Evolutionary conservation across 495 filamentous ascomycete genomes (phyloP), one percentile per base, ranked within the genome.

Genomic region (Aspergillus funiculosus): DNA sequence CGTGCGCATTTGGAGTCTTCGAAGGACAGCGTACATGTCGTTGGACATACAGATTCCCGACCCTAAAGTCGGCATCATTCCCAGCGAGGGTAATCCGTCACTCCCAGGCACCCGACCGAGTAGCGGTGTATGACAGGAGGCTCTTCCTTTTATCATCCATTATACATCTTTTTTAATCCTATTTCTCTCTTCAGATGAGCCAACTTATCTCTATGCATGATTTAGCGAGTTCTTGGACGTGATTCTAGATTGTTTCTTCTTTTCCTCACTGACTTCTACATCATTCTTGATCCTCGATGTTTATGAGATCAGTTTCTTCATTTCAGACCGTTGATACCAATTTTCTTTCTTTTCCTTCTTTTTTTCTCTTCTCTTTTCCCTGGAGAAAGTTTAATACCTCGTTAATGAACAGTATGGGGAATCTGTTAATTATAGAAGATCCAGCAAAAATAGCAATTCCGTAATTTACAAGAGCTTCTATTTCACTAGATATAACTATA

Each of bases 31-130:
- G 11, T 96, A 94, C 63, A 81, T 95, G 82, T 87, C 80, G 60
- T 71, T 92, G 25, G 87, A 92, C 60, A 85, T 92, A 32, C 86
- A 90, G 66, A 87, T 92, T 31, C 85, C 86, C 0, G 84, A 90
- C 58, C 87, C 87, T 1, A 80, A 88, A 56, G 70, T 88, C 32
- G 77, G 75, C 32, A 65, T 74, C 25, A 64, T 71, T 8, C 66
- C 66, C 20, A 69, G 63, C 19, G 68, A 72, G 27, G 61, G 53
- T 2, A 60, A 54, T 6, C 47, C 56, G 6, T 73, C 70, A 0
- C 38, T 64, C 6, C 57, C 68, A 1, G 63, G 63, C 20, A 73
- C 67, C 25, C 56, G 68, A 35, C 69, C 69, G 5, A 64, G 60
- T 32, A 71, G 63, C 35, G 65, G 63, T 21, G 56, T 53, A 41